Evolutionary conservation across 306 rosid genomes (phyloP).

Genomic region (Cercis canadensis): DNA sequence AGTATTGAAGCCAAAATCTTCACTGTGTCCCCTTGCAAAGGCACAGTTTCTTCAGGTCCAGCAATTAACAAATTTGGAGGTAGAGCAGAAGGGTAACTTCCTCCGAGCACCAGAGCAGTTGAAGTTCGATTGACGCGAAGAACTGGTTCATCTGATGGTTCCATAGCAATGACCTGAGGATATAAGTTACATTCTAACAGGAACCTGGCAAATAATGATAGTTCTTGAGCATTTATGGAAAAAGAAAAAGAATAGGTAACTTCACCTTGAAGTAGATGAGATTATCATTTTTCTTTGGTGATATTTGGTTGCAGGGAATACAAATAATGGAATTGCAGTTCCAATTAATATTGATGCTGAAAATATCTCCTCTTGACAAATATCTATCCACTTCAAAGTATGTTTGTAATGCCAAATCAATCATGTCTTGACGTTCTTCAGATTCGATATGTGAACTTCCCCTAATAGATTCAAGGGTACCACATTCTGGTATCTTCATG

Average conservation of each 20-base stretch:
- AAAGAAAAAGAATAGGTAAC: neutral
- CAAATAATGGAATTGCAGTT: slow-evolving; percentile 74
- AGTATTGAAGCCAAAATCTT: slow-evolving; percentile 80
- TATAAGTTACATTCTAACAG: slow-evolving; percentile 41
- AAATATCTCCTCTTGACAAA: slow-evolving; percentile 79
- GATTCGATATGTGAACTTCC: slow-evolving; percentile 64
- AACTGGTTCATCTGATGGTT: slow-evolving; percentile 81
- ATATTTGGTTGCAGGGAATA: slow-evolving; percentile 67
- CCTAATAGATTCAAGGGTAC: slow-evolving; percentile 73
- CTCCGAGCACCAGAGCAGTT: slow-evolving; percentile 95
- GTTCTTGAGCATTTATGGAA: slow-evolving; percentile 11
- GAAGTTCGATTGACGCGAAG: slow-evolving; percentile 64
- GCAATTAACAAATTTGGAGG: slow-evolving; percentile 82
- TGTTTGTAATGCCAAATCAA: slow-evolving; percentile 72
- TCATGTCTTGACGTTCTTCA: slow-evolving; percentile 79
- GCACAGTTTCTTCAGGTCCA: slow-evolving; percentile 61
- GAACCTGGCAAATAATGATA: slow-evolving; percentile 25
- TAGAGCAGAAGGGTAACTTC: slow-evolving; percentile 74
- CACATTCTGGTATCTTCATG: slow-evolving; percentile 84
- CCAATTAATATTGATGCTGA: slow-evolving; percentile 68
- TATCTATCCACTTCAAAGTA: slow-evolving; percentile 85
- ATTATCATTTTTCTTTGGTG: slow-evolving; percentile 43
- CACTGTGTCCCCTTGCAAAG: slow-evolving; percentile 81
- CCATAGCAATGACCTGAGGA: slow-evolving; percentile 83
- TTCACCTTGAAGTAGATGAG: slow-evolving; percentile 83